Conservation (phyloP, 495 filamentous ascomycete species). For the Neurospora cerealis region DNA sequence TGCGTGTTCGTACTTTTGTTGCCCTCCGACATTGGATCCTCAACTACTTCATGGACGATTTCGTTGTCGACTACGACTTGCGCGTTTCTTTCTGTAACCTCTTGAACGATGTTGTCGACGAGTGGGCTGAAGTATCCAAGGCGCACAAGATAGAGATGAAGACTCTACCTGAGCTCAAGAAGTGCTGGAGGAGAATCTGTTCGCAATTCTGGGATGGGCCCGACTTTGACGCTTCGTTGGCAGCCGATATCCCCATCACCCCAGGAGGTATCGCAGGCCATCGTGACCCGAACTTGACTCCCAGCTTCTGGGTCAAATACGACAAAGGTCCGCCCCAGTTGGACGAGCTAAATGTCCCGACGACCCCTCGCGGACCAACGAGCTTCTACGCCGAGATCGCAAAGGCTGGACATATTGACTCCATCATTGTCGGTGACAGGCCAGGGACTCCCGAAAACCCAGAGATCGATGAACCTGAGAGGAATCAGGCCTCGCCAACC, state of each 20-base stretch:
- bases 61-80: slow-evolving; percentile 70
- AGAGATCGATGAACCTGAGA: slow-evolving; percentile 11
- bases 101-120: slow-evolving; percentile 65
- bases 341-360: slow-evolving; percentile 23
- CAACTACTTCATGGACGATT: slow-evolving; percentile 97
- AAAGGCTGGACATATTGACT: slow-evolving; percentile 37
- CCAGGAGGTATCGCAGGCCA: slow-evolving; percentile 61
- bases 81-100: slow-evolving; percentile 71
- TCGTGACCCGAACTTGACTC: slow-evolving; percentile 42
- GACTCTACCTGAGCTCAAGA: slow-evolving; percentile 87
- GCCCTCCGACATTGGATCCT: slow-evolving; percentile 96
- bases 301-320: slow-evolving; percentile 33
- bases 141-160: slow-evolving; percentile 71
- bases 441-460: slow-evolving; percentile 31
- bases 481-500: slow-evolving; percentile 36
- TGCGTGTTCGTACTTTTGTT: slow-evolving; percentile 90
- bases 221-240: slow-evolving; percentile 45
- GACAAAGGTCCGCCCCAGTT: slow-evolving; percentile 31
- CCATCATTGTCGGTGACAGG: slow-evolving; percentile 29
- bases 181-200: slow-evolving; percentile 92
- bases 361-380: slow-evolving; percentile 16
- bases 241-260: slow-evolving; percentile 57
- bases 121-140: slow-evolving; percentile 30
- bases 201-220: slow-evolving; percentile 76
- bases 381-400: slow-evolving; percentile 41